A percentile compares a stretch with the other conserved stretches of the same genome.
phyloP scores from a whole-genome alignment of 306 rosid genomes.

The Prunus mongolica region DNA sequence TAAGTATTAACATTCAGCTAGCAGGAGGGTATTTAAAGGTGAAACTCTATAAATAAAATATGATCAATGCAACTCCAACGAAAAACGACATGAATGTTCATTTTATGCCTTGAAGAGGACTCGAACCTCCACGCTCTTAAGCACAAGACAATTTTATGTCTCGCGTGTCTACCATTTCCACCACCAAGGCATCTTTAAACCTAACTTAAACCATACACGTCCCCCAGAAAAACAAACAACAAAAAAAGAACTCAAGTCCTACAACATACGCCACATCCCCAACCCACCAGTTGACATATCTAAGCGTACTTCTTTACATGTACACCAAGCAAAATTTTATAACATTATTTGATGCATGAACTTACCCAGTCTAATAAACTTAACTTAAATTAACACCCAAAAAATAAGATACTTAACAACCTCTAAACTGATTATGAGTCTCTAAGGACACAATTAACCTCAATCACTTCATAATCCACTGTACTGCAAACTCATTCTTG shows the following conservation, averaged over 20 bases:
- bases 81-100: background rate
- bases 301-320: background rate
- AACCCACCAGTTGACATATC: background rate
- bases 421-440: background rate
- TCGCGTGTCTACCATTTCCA: slow-evolving; percentile 20
- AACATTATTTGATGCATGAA: background rate
- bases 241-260: background rate
- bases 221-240: background rate
- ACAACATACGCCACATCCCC: background rate
- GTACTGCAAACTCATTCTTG: background rate
- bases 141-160: slow-evolving; percentile 18
- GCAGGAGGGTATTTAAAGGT: background rate
- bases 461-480: background rate
- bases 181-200: slow-evolving; percentile 16
- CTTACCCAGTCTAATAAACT: background rate
- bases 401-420: background rate
- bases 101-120: slow-evolving; percentile 21
- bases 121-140: slow-evolving; percentile 18
- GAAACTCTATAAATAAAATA: background rate
- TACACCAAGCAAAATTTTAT: background rate
- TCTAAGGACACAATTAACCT: background rate
- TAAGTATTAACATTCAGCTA: too few species aligned
- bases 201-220: background rate
- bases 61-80: background rate
- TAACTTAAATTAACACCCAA: background rate